phyloP scores from a whole-genome alignment of 371 early-diverging fungal species.

The Lichtheimia ornata region DNA sequence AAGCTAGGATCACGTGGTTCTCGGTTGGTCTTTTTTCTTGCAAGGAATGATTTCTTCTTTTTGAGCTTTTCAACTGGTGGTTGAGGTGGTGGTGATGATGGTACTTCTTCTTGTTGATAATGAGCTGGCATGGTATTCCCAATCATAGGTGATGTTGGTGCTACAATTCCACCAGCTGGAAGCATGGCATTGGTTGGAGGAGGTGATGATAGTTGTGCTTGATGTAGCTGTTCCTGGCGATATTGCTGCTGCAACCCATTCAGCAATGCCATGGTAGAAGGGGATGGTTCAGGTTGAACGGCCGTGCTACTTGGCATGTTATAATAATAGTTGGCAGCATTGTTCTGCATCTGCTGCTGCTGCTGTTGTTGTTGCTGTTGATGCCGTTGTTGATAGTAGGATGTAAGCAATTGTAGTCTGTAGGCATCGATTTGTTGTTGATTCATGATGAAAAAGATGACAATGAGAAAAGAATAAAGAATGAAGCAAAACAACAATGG shows the following conservation, averaged over 20 bases:
- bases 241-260: conserved; percentile 10
- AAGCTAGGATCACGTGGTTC: conserved; percentile 6
- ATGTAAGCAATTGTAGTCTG: conserved; percentile 9
- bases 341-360: not conserved
- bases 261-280: conserved; percentile 7
- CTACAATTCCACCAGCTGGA: not conserved
- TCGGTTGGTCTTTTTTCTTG: not conserved
- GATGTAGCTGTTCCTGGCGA: conserved; percentile 5
- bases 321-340: not conserved
- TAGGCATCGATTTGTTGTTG: conserved; percentile 7
- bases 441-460: not conserved
- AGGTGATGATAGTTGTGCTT: not conserved
- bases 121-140: not conserved
- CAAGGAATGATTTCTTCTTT: conserved; percentile 11
- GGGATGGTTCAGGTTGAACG: not conserved
- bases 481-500: not conserved
- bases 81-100: too few relatives aligned
- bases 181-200: not conserved
- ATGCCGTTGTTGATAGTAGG: conserved; percentile 9
- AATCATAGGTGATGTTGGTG: not conserved
- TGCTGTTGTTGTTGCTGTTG: conserved; percentile 4
- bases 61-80: not conserved
- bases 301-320: not conserved
- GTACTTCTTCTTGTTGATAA: not conserved
- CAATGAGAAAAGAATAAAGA: not conserved